Evolutionary conservation across 2,329 filamentous ascomycete species (phyloP), one percentile per base, ranked within the genome.

Genomic region (Orbilia javanica): DNA sequence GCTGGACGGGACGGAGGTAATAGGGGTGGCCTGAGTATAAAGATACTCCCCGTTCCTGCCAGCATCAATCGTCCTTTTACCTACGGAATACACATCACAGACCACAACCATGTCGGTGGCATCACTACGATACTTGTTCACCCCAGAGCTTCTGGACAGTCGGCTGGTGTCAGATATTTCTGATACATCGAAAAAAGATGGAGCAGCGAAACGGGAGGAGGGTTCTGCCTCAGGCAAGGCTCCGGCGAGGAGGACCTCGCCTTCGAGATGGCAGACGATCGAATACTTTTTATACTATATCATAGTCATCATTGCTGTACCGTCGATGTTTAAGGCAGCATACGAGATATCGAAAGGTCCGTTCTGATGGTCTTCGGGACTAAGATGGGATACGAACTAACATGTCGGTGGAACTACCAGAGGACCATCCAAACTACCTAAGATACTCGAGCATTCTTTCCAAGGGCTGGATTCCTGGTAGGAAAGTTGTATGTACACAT

Each of bases 301-400:
- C 20, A 85, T 93, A 80, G 89, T 97, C 81, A 79, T 87, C 31
- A 83, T 89, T 4, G 87, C 87, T 69, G 87, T 98, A 27, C 93
- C 93, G 7, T 88, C 90, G 82, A 99, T 99, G 94, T 93, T 97
- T 85, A 97, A 93, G 86, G 87, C 91, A n/a, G 91, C 92, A 8
- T 92, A 94, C 81, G 89, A 93, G 85, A 93, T 97, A 53, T 99
- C 96, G 25, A 89, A 90, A 85, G 88, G 94, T 94, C 84, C 73
- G 87, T 86, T 31, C 48, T 4, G 20, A 48, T 29, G 8, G 46
- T 11, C 2, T 36, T 48, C 52, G 27, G n/a, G 31, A 27, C n/a
- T 42, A 27, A 5, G 10, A 42, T 27, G 42, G n/a, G 31, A 60
- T 42, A n/a, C 8, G 27, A 8, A 34, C 55, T 60, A 60, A 60